Base-by-base conservation (phyloP, 2,329 filamentous ascomycete species). In the Hymenoscyphus fraxineus region DNA sequence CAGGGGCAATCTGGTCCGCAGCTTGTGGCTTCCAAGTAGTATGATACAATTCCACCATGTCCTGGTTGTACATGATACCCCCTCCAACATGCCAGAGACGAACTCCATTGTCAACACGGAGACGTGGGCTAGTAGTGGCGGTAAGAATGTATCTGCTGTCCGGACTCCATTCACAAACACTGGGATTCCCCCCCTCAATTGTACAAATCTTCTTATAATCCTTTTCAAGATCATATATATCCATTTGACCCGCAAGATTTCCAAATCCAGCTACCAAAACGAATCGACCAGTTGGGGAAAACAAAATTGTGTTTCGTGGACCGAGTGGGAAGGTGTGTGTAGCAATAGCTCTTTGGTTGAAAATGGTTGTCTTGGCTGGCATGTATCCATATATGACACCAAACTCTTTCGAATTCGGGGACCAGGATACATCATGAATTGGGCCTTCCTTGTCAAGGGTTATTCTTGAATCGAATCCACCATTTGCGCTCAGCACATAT, bases 291-390 rank as follows among this genome's bases (percentile, higher is more conserved):
- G 92, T 93, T 16, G 95, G 94, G 13, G 94, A 98, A 80, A 97
- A 99, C 60, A 89, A 83, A 74, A 98, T 95, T 60, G 94, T 98
- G 80, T 99, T 99, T 74, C 95, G 89, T 13, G 95, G 95, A 2
- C 83, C 89, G 61, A 97, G 84, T 60, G 92, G 87, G 79, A 99
- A 97, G 65, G 85, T 91, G 79, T 97, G 92, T 64, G 89, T 90
- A 22, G 90, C 83, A 65, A 93, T 85, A 67, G 91, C 95, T 68
- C 92, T 89, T 73, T 90, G 86, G 78, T 97, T 97, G 85, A 98
- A 99, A 71, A 99, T 95, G 71, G 94, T 97, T 3, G 94, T 95
- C 84, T 98, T 98, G 63, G 95, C 92, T n/a, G 95, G 95, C 93
- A 97, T 98, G 78, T 92, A 98, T 67, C 95, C 95, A 76, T 99